Base-by-base conservation (phyloP, 2,329 filamentous ascomycete species). In the Pseudomassariella vexata region DNA sequence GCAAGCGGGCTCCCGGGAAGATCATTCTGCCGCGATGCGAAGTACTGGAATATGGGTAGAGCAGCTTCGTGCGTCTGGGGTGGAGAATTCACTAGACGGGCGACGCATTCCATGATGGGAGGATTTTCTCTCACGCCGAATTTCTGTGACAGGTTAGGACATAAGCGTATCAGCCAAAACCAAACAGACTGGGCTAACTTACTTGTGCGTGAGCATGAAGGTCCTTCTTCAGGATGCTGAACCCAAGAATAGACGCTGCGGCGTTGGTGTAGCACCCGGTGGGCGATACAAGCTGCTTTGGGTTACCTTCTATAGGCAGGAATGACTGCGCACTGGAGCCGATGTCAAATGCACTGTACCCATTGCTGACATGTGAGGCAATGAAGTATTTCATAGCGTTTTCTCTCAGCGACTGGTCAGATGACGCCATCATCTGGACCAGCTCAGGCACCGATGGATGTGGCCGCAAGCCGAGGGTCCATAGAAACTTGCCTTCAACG, bases 51-150 rank as follows among this genome's bases (percentile, higher is more conserved):
- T 5, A 94, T 56, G 3, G 71, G 69, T 24, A 76, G 70, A 0
- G 90, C 92, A 36, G 82, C 76, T 6, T 64, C 59, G 15, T 72
- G 69, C 23, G 73, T 79, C 35, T 68, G 68, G 1, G 92, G 90
- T 19, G 89, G 88, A 3, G 72, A 75, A 19, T 73, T 70, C 18
- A 90, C 63, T 24, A 98, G 64, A 17, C 76, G 73, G 24, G 82
- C 79, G 9, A 94, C 75, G 50, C 88, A 95, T 17, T 82, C 76
- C 2, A 68, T 66, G 39, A 96, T 83, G 0, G 80, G 76, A 1
- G 94, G 92, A 54, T 98, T 81, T 32, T 73, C 62, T n/a, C 74
- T 73, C 5, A 98, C 88, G 1, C 88, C 89, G 48, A 98, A 88
- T 60, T 92, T 90, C 26, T 42, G 18, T 26, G 21, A 28, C 19